These are phyloP conservation scores for Paecilomyces niveus DNA, from an alignment of 2,329 filamentous ascomycete genomes.

Conservation along the genomic window DNA sequence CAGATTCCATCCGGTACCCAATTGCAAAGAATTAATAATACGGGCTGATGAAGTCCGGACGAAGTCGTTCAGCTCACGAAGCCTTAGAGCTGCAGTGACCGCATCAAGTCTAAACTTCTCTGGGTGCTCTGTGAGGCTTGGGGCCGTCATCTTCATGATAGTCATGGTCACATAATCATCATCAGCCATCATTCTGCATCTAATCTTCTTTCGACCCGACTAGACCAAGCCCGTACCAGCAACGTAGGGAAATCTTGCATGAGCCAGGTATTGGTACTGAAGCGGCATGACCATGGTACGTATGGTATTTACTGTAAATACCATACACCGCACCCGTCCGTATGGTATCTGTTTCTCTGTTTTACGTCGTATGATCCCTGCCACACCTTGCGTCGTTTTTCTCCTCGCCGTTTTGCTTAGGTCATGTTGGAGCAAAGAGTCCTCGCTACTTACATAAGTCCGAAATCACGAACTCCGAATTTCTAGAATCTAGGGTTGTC, in stretches of 20 bases:
- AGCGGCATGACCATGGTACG: background rate
- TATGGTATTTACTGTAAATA: background rate
- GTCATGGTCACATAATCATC: background rate
- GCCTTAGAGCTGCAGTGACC: background rate
- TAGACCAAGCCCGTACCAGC: background rate
- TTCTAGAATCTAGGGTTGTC: background rate
- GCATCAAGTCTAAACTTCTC: background rate
- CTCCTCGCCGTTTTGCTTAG: background rate
- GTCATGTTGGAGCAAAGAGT: too few relatives aligned
- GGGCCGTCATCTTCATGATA: background rate
- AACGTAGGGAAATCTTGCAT: background rate
- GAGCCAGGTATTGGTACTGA: background rate
- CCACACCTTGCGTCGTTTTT: background rate
- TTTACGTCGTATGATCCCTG: background rate
- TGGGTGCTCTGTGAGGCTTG: background rate
- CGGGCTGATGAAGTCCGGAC: too few relatives aligned
- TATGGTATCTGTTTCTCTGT: background rate
- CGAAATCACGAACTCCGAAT: background rate
- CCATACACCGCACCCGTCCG: background rate
- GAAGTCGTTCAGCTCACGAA: background rate
- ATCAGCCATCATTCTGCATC: background rate
- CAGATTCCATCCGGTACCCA: background rate
- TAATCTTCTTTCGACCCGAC: background rate
- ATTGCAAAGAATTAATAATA: too few relatives aligned
- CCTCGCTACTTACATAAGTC: too few relatives aligned